Conservation (phyloP, 768 basidiomycete species). For the Pholiota conissans region DNA sequence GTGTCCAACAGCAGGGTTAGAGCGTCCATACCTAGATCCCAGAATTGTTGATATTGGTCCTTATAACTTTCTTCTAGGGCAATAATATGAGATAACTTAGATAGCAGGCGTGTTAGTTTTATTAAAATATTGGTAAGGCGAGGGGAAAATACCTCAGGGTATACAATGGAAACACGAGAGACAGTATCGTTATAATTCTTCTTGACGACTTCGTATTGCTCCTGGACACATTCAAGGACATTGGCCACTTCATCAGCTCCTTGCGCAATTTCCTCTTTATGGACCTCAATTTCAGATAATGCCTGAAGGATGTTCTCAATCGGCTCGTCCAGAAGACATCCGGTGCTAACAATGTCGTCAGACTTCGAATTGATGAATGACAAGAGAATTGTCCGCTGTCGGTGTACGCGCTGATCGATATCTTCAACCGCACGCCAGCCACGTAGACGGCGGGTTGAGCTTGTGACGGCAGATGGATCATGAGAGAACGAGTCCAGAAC, state of each 20-base stretch:
- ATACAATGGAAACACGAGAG: slow-evolving; percentile 70
- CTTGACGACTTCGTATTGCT: slow-evolving; percentile 57
- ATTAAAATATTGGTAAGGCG: no score
- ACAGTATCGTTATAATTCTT: slow-evolving; percentile 63
- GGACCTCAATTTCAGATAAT: slow-evolving; percentile 49
- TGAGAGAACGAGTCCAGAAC: slow-evolving; percentile 74
- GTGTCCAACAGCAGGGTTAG: slow-evolving; percentile 75
- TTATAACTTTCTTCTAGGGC: slow-evolving; percentile 77
- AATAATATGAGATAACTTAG: slow-evolving; percentile 68
- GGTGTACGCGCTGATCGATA: slow-evolving; percentile 59
- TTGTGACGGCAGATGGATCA: slow-evolving; percentile 76
- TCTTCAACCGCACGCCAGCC: slow-evolving; percentile 81
- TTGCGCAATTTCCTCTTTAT: slow-evolving; percentile 41
- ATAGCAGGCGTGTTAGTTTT: slow-evolving; percentile 3
- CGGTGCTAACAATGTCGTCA: slow-evolving; percentile 21
- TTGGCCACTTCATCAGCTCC: slow-evolving; percentile 51
- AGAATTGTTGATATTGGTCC: slow-evolving; percentile 78
- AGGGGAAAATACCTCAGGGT: slow-evolving; percentile 62
- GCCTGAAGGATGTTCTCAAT: slow-evolving; percentile 50
- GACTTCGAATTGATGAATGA: slow-evolving; percentile 40
- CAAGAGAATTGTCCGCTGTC: slow-evolving; percentile 57
- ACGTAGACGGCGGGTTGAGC: slow-evolving; percentile 55
- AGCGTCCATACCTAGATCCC: slow-evolving; percentile 80
- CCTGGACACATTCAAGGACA: slow-evolving; percentile 52
- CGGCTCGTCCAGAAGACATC: slow-evolving; percentile 53